Evolutionary conservation across 345 rosid species (phyloP), one percentile per base, ranked within the genome.

Genomic region (Eucalyptus pauciflora): DNA sequence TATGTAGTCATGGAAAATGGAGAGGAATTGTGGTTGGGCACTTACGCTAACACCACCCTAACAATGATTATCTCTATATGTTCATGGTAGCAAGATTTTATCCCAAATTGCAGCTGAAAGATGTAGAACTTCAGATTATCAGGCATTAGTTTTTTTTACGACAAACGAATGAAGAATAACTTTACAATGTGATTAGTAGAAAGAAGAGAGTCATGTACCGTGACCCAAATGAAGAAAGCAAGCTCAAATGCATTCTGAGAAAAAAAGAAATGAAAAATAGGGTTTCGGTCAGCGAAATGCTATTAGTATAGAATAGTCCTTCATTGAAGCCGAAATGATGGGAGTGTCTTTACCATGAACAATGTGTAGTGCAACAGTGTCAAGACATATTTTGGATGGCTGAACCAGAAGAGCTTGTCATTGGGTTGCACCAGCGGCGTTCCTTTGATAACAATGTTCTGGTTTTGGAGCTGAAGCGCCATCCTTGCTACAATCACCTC

Each of bases 201-300:
- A 43, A 76, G 83, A 76, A 76, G 80, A 71, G 27, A 76, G 27
- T 85, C 37, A 76, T 93, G 49, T 94, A 96, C 99, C 94, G 96
- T 92, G 91, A 93, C 92, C 97, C 97, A 97, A 27, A 93, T 50
- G 87, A 97, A 94, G 90, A 96, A 94, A 41, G 96, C 95, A 48
- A 93, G 71, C 92, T 96, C 96, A 89, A 97, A 97, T 41, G 99
- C 95, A 86, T 97, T 97, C 98, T 97, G 95, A 50, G 89, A 88
- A 50, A 13, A 49, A 85, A 27, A 56, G 58, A 49, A 45, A 64
- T 48, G 13, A 80, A 60, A 54, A 20, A 43, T 29, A 20, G 83
- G 50, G 41, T 86, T 86, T 86, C 15, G 3, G 64, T 51, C 29
- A 33, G 87, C 6, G 62, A 51, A 86, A 86, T 25, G 62, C 37